A percentile compares a stretch with the other conserved stretches of the same genome.
phyloP scores from a whole-genome alignment of 371 early-diverging fungal genomes.

The Mortierella sp. region DNA sequence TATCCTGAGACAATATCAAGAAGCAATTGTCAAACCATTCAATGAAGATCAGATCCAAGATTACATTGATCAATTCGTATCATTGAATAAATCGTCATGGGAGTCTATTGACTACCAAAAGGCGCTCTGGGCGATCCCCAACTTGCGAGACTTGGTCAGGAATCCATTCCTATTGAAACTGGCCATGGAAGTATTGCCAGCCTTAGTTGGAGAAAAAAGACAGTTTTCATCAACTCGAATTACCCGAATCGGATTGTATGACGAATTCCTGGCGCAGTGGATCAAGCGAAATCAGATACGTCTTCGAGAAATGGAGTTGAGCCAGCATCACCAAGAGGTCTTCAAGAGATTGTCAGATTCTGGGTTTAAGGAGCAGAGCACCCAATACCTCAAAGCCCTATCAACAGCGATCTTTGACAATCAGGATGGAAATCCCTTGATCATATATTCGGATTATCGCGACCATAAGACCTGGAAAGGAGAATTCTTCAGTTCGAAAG shows the following conservation, averaged over 20 bases:
- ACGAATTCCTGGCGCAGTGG: background rate
- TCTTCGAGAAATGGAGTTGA: background rate
- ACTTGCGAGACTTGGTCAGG: background rate
- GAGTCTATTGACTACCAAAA: background rate
- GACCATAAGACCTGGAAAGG: slow-evolving; percentile 5
- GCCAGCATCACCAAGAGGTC: background rate
- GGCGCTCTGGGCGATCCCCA: background rate
- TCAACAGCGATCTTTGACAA: slow-evolving; percentile 10
- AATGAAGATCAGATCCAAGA: background rate
- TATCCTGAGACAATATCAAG: background rate
- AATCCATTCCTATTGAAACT: slow-evolving; percentile 3
- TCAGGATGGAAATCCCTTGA: slow-evolving; percentile 5
- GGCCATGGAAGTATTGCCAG: background rate
- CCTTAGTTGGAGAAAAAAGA: background rate
- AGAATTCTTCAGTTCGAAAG: slow-evolving; percentile 3
- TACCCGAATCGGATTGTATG: slow-evolving; percentile 1
- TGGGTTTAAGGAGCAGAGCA: background rate
- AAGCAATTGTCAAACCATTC: slow-evolving; percentile 4
- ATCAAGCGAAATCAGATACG: background rate
- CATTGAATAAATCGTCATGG: background rate
- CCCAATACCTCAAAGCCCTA: background rate
- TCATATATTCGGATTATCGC: background rate
- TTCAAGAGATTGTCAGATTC: background rate
- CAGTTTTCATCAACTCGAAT: background rate
- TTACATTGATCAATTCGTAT: background rate